Evolutionary conservation across 805 yeast genomes (phyloP).

Genomic region (Helenozyma baotianmanensis): DNA sequence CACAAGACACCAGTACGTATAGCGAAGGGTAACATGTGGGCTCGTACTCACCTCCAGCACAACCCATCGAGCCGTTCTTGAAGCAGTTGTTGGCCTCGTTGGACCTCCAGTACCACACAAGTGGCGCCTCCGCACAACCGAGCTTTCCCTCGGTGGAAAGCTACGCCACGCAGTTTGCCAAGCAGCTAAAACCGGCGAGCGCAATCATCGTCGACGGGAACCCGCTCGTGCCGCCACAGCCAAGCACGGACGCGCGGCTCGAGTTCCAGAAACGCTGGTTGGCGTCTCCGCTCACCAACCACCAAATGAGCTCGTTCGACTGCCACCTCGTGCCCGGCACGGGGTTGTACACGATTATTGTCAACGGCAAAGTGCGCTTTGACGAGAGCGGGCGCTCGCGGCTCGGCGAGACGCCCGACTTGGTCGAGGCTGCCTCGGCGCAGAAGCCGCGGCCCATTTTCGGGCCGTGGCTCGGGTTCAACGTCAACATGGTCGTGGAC

Average conservation of each 20-base stretch:
- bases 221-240: conserved; percentile 38
- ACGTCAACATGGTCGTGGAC: conserved; percentile 55
- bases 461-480: conserved; percentile 71
- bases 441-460: conserved; percentile 43
- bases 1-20: conserved; percentile 24
- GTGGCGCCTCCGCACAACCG: conserved; percentile 11
- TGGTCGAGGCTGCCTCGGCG: conserved; percentile 21
- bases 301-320: conserved; percentile 59
- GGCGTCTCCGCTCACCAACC: conserved; percentile 54
- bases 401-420: conserved; percentile 59
- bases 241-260: conserved; percentile 27
- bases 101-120: conserved; percentile 30
- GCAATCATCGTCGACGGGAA: conserved; percentile 57
- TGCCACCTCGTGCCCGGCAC: conserved; percentile 67
- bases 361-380: conserved; percentile 61
- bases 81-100: conserved; percentile 31
- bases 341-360: conserved; percentile 46
- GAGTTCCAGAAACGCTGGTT: conserved; percentile 59
- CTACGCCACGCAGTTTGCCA: conserved; percentile 43
- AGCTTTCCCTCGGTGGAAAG: conserved; percentile 30
- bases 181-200: conserved; percentile 46
- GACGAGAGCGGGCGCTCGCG: conserved; percentile 72
- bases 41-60: conserved; percentile 19
- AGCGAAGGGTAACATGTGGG: background rate
- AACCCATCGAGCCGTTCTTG: conserved; percentile 37